Base-by-base conservation (phyloP, 345 rosid species). In the Populus euphratica region DNA sequence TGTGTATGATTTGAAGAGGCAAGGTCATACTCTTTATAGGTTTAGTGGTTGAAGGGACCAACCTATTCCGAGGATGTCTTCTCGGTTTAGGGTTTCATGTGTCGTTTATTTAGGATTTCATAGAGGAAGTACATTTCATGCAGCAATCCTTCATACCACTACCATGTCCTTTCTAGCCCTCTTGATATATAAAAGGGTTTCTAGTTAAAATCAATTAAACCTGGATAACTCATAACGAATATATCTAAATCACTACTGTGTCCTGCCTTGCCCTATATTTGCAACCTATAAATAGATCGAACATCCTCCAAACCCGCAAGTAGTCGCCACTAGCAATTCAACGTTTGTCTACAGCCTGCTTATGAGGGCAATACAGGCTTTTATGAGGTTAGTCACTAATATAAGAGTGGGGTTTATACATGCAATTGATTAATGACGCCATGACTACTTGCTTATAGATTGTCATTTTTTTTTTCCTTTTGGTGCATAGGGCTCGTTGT, bases 311-410 rank as follows among this genome's bases (percentile, higher is more conserved):
- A 78, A 94, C 98, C 81, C 88, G 93, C 25, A 96, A 96, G 61
- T 96, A 96, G 97, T 96, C 92, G 79, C 98, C 97, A 1, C 99
- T 98, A 0, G 86, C 97, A 92, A 68, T 96, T 93, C 43, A 97
- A 94, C 77, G 74, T 92, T 70, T 88, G 87, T 86, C 81, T 90
- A 66, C 83, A 81, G 73, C 87, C 91, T 67, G 92, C 91, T 72
- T 79, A 98, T 23, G 98, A 92, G 80, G 97, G 97, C 67, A 96
- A 89, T 77, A 86, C 84, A 5, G 97, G 91, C 81, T 94, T 96
- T 78, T 90, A 80, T 36, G 97, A 91, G 88, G 93, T 90, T 67
- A 85, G 79, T 84, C 96, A 91, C 89, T 89, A 85, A 87, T 92
- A 89, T 81, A 88, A 90, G 75, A 92, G 89, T 21, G 96, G 97